phyloP scores from a whole-genome alignment of 2,329 filamentous ascomycete genomes.

The Fusarium luffae region DNA sequence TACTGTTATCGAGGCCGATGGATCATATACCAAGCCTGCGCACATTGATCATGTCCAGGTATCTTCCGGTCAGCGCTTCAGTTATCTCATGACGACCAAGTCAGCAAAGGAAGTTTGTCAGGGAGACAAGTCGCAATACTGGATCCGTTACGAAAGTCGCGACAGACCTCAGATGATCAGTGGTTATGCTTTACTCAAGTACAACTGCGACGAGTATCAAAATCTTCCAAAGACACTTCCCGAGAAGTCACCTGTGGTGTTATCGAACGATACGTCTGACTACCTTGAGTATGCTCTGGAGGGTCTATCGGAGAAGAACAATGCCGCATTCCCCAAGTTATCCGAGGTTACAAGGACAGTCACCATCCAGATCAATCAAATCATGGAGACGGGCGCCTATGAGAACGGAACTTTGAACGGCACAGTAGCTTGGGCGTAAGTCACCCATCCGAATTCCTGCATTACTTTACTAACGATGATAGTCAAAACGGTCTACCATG shows the following conservation, averaged over 20 bases:
- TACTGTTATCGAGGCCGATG: constrained; percentile 29
- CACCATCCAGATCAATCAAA: constrained; percentile 58
- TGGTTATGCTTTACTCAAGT: constrained; percentile 26
- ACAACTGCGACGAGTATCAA: background rate
- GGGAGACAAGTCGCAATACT: background rate
- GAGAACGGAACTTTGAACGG: constrained; percentile 29
- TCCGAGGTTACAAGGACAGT: constrained; percentile 62
- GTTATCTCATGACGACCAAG: constrained; percentile 21
- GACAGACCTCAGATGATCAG: constrained; percentile 21
- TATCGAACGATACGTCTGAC: constrained; percentile 50
- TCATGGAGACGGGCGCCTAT: constrained; percentile 48
- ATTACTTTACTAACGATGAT: background rate
- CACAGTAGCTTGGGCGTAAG: constrained; percentile 31
- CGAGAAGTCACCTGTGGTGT: constrained; percentile 36
- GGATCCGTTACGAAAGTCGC: constrained; percentile 33
- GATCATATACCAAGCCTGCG: constrained; percentile 25
- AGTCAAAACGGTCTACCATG: constrained; percentile 29
- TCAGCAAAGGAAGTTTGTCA: background rate
- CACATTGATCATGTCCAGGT: constrained; percentile 20
- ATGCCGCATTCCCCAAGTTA: constrained; percentile 51
- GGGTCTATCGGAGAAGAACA: background rate
- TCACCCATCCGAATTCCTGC: rapidly evolving
- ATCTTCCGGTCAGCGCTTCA: constrained; percentile 24
- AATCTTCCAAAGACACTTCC: constrained; percentile 10
- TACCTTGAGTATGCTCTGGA: constrained; percentile 59